Evolutionary conservation across 495 filamentous ascomycete genomes (phyloP), one percentile per base, ranked within the genome.

Genomic region (Glutinoglossum americanum): DNA sequence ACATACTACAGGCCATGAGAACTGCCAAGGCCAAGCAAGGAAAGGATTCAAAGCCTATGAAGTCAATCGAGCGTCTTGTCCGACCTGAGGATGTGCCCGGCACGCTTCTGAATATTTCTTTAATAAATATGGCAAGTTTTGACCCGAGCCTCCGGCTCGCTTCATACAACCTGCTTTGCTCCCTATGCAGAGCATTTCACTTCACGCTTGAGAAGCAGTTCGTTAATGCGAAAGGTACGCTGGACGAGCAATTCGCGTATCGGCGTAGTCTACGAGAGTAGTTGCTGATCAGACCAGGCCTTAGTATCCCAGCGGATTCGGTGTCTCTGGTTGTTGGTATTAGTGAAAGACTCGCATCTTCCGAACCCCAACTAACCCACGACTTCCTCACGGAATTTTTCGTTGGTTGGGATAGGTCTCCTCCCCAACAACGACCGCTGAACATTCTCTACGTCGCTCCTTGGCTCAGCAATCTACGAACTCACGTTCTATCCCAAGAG

Each of bases 341-440:
- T 37, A 81, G 78, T 66, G 73, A 75, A 64, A 72, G 76, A 51
- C 67, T 83, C 47, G 80, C 80, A 26, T 66, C 67, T 54, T 72
- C 78, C 27, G 78, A 83, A 60, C 78, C 80, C 37, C 78, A 79
- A 62, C 69, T 83, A n/a, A 83, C 80, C 0, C 72, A 72, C 35
- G 80, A 82, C 62, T 82, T 83, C 59, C 60, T 83, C 30, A 80
- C 78, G 28, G 80, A 82, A 64, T 83, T 82, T 61, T 83, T 82
- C 60, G 76, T 81, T 41, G 78, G 80, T 10, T 83, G 80, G 80
- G 79, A 80, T 54, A 78, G 77, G 63, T 80, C 80, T 61, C 71
- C 74, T 26, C 73, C 77, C 11, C 73, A 77, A 54, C 80, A 83
- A 64, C 74, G 80, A 60, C 77, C 80, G 4, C 62, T 82, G 51